Base-by-base conservation (phyloP, 495 filamentous ascomycete genomes). In the Aspergillus asperescens region DNA sequence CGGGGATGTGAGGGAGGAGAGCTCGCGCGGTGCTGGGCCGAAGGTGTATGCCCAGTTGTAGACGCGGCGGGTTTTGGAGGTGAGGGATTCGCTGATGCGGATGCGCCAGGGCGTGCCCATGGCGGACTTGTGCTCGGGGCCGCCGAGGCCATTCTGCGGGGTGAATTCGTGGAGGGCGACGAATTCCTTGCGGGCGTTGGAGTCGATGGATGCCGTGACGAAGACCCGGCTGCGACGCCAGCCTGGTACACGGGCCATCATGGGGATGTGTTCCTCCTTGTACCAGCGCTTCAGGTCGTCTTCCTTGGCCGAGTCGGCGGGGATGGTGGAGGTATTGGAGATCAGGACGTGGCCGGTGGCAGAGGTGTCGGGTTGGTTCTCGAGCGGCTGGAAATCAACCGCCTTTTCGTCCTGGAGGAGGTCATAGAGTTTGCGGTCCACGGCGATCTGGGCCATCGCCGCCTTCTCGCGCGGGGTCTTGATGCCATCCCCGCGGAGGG, bases 11-110 rank as follows among this genome's bases (percentile, higher is more conserved):
- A 80, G 54, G 8, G 74, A 74, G 4, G 71, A 53, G 16, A 90
- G 70, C 47, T 89, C 82, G n/a, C 86, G 73, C 7, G 86, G 82
- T 0, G 79, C 85, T 0, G 85, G 79, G 0, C 85, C 86, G 58
- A 93, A 90, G 32, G 84, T 84, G 68, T 89, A 90, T 60, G 87
- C 84, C 59, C 89, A 81, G 42, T 81, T 70, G 67, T 87, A 91
- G 1, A 73, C 67, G 9, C 86, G 70, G 35, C 81, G 73, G 13
- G 64, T 72, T 56, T 77, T 81, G 31, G 68, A 61, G n/a, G 73
- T 69, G 22, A 86, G 79, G 22, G 77, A 73, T 22, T 61, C 61
- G 57, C 75, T 74, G 27, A 88, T 67, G 43, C 79, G 75, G 4
- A 73, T 68, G 20, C 72, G 66, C 76, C 81, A 81, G 1, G 77